Evolutionary conservation across 805 yeast genomes (phyloP), one percentile per base, ranked within the genome.

Genomic region (Kazachstania taianensis): DNA sequence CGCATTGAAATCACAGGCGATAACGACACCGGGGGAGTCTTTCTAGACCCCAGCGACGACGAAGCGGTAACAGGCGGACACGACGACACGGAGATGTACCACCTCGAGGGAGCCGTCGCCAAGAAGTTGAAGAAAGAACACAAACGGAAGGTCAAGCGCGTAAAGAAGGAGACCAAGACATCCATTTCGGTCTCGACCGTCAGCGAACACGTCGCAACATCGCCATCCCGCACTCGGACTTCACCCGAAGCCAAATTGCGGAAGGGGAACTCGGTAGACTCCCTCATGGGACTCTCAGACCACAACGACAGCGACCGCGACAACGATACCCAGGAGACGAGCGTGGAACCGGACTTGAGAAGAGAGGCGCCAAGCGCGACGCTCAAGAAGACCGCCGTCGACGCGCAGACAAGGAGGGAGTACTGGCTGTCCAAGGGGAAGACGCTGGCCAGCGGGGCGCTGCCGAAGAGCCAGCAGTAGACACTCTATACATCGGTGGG

Each of bases 371-470:
- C 13, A 7, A 20, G 13, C 20, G 29, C 15, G 24, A 26, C 17
- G 31, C 26, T 50, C 17, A 41, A 43, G 22, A 49, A 39, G 29
- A 27, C 34, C 7, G 47, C 53, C 1, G 61, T 55, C 3, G 56
- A 55, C 35, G 55, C 59, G 1, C 59, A 52, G 32, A 55, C 62
- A 1, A 46, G 49, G 36, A 38, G 62, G 20, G 56, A 55, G 29
- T 57, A 55, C 39, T 57, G 62, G 62, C 41, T 54, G 20, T 53
- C 57, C 20, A 57, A 57, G 41, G 60, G 60, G 12, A 49, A 48
- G 25, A 41, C 46, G n/a, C 40, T 49, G 23, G 32, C 43, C 4
- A 23, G 32, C 5, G 34, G 28, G 5, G 25, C 13, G 7, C 34
- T 34, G 19, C 34, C 39, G 14, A 36, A 9, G 20, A 4, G 15